Evolutionary conservation across 2,329 filamentous ascomycete species (phyloP), one percentile per base, ranked within the genome.

Genomic region (Fusarium palustre): DNA sequence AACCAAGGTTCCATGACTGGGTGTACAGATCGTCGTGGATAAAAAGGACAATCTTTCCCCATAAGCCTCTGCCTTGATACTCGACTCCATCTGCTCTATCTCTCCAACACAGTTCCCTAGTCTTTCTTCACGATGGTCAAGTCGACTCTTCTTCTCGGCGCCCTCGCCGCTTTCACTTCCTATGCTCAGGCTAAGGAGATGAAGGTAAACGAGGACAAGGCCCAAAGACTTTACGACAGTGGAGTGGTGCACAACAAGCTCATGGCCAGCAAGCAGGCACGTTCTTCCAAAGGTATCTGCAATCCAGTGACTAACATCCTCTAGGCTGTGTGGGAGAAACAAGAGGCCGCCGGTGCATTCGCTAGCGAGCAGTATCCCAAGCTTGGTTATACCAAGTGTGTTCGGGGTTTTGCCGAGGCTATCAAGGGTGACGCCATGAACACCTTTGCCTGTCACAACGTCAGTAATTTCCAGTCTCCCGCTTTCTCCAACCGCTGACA

Each of bases 371-470:
- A 76, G 34, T 82, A 77, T 33, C 80, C 79, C 6, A 76, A 77
- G 49, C 76, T 81, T 8, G 79, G 78, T 16, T 81, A 78, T 69
- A 78, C 78, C 9, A 64, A 68, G 28, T 86, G 84, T 66, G 74
- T 78, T 11, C 75, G 82, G 24, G 84, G 84, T 5, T 71, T 79
- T 15, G 84, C 81, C 5, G 78, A 78, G 39, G 83, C 82, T 45
- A 78, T 83, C 28, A 77, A 79, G 9, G 83, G 82, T 3, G 81
- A 86, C 56, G 74, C 78, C 20, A 77, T 79, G 57, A 81, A 86
- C 73, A 85, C 83, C 4, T 86, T 85, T 74, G 74, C 73, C 31
- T 86, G 84, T 75, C 80, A 78, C 57, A 83, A 84, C 60, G 81
- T 87, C 15, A 47, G 71, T 45, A 3, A 36, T 2, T 2, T 9